Base-by-base conservation (phyloP, 768 basidiomycete genomes). In the Hydnomerulius pinastri region DNA sequence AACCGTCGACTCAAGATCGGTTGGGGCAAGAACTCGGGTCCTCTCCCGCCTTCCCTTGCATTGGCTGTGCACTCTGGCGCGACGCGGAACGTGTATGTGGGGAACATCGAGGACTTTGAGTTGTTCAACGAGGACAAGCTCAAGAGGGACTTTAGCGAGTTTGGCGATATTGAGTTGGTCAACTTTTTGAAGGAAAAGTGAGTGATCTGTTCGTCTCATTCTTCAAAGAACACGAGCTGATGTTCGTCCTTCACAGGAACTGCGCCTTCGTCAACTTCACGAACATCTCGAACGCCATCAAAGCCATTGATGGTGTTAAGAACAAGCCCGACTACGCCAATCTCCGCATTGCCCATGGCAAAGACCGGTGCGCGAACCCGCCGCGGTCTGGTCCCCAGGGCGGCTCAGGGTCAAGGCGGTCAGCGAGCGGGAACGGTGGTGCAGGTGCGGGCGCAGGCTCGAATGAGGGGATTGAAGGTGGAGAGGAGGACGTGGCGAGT, bases 211-310 rank as follows among this genome's bases (percentile, higher is more conserved):
- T 62, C 25, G 28, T 30, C 38, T 33, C 18, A 36, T 30, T 50
- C 48, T 27, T 28, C 4, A 25, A 44, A 43, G n/a, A 17, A 46
- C 43, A 20, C 55, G 18, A 43, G 41, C 32, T 46, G 11, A 55
- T 32, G 1, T 35, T 3, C 5, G 21, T 42, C 24, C 45, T 28
- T 37, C 53, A 12, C 20, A 94, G 91, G 81, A 92, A 93, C 72
- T 95, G 93, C 66, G 92, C 92, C 25, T 99, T 94, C 65, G 87
- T 93, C 62, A 97, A 96, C 75, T 96, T 94, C 59, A 96, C 93
- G 28, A 94, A 94, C 73, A 84, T 97, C 58, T 85, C 87, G 43
- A 95, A 95, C 64, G 93, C 94, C 11, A 93, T 94, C 77, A 98
- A 98, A 75, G 94, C 96, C n/a, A 95, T 98, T 62, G 96, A 98